Conservation (phyloP, 768 basidiomycete genomes). For the Postia placenta region DNA sequence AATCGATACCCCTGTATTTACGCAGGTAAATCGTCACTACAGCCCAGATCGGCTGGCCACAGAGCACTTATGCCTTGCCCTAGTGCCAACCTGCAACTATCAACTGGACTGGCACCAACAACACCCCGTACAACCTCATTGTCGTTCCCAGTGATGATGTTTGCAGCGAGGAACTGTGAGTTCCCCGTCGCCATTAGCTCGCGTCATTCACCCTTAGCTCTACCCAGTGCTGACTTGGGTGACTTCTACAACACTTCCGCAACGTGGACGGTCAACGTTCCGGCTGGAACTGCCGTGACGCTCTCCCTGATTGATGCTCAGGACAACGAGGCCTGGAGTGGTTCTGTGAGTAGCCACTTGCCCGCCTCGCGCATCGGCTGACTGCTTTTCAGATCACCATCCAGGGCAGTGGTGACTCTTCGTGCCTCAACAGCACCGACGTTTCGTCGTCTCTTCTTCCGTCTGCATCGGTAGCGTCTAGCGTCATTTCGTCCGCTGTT, state of each 20-base stretch:
- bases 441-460: slow-evolving; percentile 7
- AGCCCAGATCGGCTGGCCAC: not conserved
- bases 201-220: not conserved
- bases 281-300: slow-evolving; percentile 41
- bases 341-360: slow-evolving; percentile 35
- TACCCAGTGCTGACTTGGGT: slow-evolving; percentile 47
- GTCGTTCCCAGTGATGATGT: slow-evolving; percentile 45
- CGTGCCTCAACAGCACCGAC: slow-evolving; percentile 27
- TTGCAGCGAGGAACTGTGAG: slow-evolving; percentile 60
- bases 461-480: slow-evolving; percentile 1
- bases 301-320: slow-evolving; percentile 48
- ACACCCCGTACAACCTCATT: slow-evolving; percentile 52
- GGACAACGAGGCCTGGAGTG: slow-evolving; percentile 64
- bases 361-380: not conserved
- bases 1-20: slow-evolving; percentile 44
- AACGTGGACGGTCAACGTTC: slow-evolving; percentile 39
- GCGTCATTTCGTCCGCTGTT: slow-evolving; percentile 1
- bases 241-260: slow-evolving; percentile 40
- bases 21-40: slow-evolving; percentile 37
- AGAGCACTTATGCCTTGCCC: not conserved
- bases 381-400: slow-evolving; percentile 28
- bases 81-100: slow-evolving; percentile 52
- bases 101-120: slow-evolving; percentile 41
- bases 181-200: not conserved
- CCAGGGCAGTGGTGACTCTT: slow-evolving; percentile 27